Base-by-base conservation (phyloP, 2,329 filamentous ascomycete species). In the Ophioceras dolichostomum region DNA sequence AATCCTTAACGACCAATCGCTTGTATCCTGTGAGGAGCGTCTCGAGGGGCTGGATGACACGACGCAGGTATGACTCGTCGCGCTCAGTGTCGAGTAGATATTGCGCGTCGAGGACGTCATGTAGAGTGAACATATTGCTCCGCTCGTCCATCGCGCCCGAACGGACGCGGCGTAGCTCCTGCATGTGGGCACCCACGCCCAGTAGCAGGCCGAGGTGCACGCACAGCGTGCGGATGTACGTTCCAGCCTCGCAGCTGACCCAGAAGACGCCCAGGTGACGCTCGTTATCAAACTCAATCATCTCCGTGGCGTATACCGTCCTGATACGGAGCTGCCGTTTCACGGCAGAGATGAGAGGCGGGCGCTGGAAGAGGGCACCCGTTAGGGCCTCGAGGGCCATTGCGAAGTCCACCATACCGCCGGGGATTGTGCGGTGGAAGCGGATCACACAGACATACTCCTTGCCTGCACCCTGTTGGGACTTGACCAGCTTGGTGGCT, bases 251-350 rank as follows among this genome's bases (percentile, higher is more conserved):
- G 64, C 91, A 98, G 65, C 86, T 94, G 51, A 96, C 91, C 89
- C 91, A 96, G 75, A 98, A 98, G 39, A 96, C 89, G 61, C 84
- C 91, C 27, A 98, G 75, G 61, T 96, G 88, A 52, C 91, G 80
- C 55, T 96, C 89, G 57, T 98, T 96, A 69, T 98, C 91, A 58
- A 96, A 98, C 68, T 98, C 91, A 57, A 86, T 77, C 39, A 96
- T 72, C 68, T 93, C 94, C 76, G 82, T 93, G 66, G 96, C 87
- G 69, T 96, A 83, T 51, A 98, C 94, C 38, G 89, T 95, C 64
- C 91, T 80, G 63, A 98, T 94, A 73, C 91, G 88, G 44, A 98
- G 77, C 69, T 96, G 89, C 54, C 91, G 81, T 81, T 98, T 98
- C 61, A 98, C 91, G 55, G 91, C 91, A 20, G 89, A 96, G 58